Evolutionary conservation across 495 filamentous ascomycete genomes (phyloP).

Genomic region (Evernia prunastri): DNA sequence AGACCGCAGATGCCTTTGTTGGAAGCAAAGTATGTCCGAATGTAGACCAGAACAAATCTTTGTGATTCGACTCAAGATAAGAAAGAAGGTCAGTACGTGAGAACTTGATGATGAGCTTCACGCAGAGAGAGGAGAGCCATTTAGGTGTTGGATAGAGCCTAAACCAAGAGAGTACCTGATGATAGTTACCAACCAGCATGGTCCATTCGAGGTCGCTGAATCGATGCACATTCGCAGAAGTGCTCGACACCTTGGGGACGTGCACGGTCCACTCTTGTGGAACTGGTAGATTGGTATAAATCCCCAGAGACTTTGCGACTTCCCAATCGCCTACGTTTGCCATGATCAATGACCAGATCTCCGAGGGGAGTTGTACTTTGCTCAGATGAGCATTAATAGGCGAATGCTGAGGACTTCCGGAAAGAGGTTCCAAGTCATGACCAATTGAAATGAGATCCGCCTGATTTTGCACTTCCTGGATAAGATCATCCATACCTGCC

Average conservation of each 20-base stretch:
- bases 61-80: conserved; percentile 70
- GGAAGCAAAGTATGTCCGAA: conserved; percentile 78
- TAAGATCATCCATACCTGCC: conserved; percentile 15
- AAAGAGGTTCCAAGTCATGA: conserved; percentile 48
- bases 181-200: conserved; percentile 62
- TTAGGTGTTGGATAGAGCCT: conserved; percentile 58
- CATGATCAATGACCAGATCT: conserved; percentile 84
- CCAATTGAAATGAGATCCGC: conserved; percentile 55
- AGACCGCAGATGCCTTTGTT: conserved; percentile 77
- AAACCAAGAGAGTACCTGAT: conserved; percentile 60
- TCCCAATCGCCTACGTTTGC: conserved; percentile 86
- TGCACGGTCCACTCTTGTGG: conserved; percentile 65
- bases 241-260: conserved; percentile 12
- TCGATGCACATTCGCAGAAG: conserved; percentile 31
- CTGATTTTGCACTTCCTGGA: conserved; percentile 39
- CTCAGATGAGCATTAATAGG: conserved; percentile 22
- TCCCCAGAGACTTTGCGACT: conserved; percentile 67
- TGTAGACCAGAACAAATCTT: conserved; percentile 72
- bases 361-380: conserved; percentile 54
- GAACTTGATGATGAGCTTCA: conserved; percentile 88
- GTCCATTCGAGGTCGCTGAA: conserved; percentile 66
- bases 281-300: conserved; percentile 67
- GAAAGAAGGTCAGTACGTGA: conserved; percentile 68
- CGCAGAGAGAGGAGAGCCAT: conserved; percentile 69
- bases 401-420: conserved; percentile 33